Percentiles rank a stretch among this genome's conserved stretches.
phyloP scores from a whole-genome alignment of 805 yeast genomes.

The Starmera caribaea region DNA sequence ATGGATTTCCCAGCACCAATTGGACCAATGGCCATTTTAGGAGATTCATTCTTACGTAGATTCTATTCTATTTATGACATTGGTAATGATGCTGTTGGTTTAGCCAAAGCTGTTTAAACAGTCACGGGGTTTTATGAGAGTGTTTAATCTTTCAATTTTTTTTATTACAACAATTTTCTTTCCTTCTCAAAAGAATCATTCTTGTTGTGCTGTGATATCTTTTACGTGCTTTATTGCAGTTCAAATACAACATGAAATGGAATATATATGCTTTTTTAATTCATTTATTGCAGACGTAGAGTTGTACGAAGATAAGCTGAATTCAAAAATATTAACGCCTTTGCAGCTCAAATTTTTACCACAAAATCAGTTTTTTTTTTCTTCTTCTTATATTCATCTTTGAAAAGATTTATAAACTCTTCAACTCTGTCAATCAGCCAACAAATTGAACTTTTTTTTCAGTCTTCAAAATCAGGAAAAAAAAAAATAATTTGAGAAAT shows the following conservation, averaged over 20 bases:
- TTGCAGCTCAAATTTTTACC: no score
- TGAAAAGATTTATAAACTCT: no score
- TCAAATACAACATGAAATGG: neutral
- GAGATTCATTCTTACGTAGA: conserved; percentile 94
- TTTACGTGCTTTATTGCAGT: neutral
- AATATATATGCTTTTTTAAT: neutral
- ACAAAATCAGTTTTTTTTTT: no score
- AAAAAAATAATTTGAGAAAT: no score
- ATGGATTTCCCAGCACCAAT: conserved; percentile 97
- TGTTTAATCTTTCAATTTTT: neutral
- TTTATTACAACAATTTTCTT: neutral
- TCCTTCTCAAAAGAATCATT: no score
- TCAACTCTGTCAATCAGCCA: no score
- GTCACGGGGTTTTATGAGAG: neutral
- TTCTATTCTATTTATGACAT: conserved; percentile 92
- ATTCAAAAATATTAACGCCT: no score
- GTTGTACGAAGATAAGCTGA: neutral
- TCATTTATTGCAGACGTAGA: neutral
- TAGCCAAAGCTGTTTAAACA: conserved; percentile 61
- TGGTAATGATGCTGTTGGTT: conserved; percentile 87
- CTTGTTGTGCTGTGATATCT: neutral
- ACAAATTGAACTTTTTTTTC: no score
- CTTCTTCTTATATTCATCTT: no score
- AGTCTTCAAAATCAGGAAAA: no score
- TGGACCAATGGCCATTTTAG: conserved; percentile 93